Percentiles rank a stretch among this genome's conserved stretches.
These are phyloP conservation scores for Verruconis gallopava DNA, from an alignment of 2,329 filamentous ascomycete genomes.

Conservation along the genomic window DNA sequence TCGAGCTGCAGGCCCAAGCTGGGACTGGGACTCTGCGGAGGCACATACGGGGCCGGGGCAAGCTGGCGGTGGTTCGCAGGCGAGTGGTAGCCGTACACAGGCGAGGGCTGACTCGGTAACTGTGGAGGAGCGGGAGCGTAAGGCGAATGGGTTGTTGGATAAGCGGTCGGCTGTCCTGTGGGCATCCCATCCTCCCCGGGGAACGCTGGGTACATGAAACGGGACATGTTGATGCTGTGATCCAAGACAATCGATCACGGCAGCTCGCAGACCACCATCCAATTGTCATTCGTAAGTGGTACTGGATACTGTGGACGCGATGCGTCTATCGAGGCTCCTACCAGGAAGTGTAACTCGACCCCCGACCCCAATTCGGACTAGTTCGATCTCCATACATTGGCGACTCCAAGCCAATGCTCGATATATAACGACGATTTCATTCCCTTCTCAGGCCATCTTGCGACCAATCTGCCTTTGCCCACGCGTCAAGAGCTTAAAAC, in stretches of 20 bases:
- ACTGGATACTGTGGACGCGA: background rate
- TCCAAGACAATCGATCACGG: background rate
- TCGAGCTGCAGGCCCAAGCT: background rate
- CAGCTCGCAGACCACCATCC: too few relatives aligned
- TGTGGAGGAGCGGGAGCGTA: background rate
- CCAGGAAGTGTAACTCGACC: background rate
- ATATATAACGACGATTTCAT: too few relatives aligned
- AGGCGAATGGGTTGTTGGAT: background rate
- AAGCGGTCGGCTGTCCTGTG: background rate
- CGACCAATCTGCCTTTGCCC: too few relatives aligned
- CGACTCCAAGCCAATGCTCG: too few relatives aligned
- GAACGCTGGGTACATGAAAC: background rate
- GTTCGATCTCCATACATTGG: too few relatives aligned
- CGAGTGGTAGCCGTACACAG: background rate
- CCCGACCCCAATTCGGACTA: background rate
- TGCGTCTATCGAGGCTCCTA: background rate
- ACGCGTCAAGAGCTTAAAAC: too few relatives aligned
- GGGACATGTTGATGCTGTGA: background rate
- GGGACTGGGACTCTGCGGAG: background rate
- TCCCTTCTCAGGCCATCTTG: too few relatives aligned
- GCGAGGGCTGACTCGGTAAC: background rate
- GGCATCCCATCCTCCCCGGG: background rate
- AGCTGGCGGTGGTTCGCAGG: background rate
- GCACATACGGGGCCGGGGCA: background rate
- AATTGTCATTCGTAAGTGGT: background rate